Percentiles rank a stretch among this genome's conserved stretches.
These are phyloP conservation scores for Hymenoscyphus salicellus DNA, from an alignment of 2,329 filamentous ascomycete genomes.

Conservation along the genomic window DNA sequence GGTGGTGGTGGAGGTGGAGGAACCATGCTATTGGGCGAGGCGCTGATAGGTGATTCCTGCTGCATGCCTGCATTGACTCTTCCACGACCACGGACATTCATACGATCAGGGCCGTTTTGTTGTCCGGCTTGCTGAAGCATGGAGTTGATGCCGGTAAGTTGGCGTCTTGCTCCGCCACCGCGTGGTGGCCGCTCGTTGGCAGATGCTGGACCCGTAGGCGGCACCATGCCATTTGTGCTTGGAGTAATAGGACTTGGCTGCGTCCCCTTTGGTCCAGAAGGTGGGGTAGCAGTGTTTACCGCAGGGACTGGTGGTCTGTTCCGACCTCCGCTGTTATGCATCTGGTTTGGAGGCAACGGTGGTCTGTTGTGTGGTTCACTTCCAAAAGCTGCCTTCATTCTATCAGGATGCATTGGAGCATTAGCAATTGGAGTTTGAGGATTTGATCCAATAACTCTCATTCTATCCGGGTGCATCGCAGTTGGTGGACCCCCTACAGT, in stretches of 20 bases:
- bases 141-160: conserved; percentile 59
- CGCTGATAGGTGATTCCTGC: conserved; percentile 52
- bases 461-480: conserved; percentile 50
- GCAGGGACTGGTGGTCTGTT: conserved; percentile 35
- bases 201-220: conserved; percentile 37
- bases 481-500: conserved; percentile 29
- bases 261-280: conserved; percentile 33
- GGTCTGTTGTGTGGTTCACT: conserved; percentile 29
- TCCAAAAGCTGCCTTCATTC: conserved; percentile 27
- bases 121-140: conserved; percentile 52
- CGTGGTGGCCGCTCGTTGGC: conserved; percentile 31
- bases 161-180: conserved; percentile 41
- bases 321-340: conserved; percentile 32
- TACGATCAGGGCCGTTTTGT: conserved; percentile 34
- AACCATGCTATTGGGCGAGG: conserved; percentile 51
- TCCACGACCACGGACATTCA: conserved; percentile 32
- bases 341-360: conserved; percentile 30
- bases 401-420: conserved; percentile 39
- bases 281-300: conserved; percentile 29
- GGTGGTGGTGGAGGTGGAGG: conserved; percentile 53
- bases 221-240: conserved; percentile 27
- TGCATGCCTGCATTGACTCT: conserved; percentile 41
- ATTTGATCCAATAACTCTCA: conserved; percentile 44
- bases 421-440: conserved; percentile 34
- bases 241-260: conserved; percentile 30